Evolutionary conservation across 2,329 filamentous ascomycete genomes (phyloP).

Genomic region (Dryadomyces quercus-mongolicae): DNA sequence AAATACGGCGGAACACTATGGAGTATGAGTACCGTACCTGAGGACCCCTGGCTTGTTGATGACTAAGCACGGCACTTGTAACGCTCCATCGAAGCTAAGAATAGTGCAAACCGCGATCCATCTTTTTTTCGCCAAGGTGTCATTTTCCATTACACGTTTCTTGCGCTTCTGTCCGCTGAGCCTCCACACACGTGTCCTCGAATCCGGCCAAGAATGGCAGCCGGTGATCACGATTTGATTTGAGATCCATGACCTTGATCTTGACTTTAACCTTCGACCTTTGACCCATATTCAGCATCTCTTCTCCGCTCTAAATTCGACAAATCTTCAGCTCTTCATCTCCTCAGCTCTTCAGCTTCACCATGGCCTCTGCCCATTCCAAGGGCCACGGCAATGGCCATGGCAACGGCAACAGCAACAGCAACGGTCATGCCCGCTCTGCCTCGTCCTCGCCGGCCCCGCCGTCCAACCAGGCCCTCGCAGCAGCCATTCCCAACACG

Average conservation of each 20-base stretch:
- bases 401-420: background rate
- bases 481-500: constrained; percentile 7
- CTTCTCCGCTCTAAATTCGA: too few relatives aligned
- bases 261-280: background rate
- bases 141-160: background rate
- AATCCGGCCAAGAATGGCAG: too few relatives aligned
- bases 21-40: background rate
- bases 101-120: background rate
- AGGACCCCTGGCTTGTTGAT: background rate
- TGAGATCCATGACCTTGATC: too few relatives aligned
- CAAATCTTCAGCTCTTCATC: too few relatives aligned
- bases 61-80: background rate
- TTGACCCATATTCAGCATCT: too few relatives aligned
- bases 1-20: too few relatives aligned
- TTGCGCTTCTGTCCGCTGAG: background rate
- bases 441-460: background rate
- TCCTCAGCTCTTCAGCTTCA: background rate
- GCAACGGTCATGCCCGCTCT: too few relatives aligned
- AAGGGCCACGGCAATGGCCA: background rate
- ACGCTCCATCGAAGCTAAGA: background rate
- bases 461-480: constrained; percentile 1
- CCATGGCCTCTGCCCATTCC: background rate
- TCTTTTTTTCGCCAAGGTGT: constrained; percentile 1
- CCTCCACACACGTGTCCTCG: background rate
- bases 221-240: too few relatives aligned